A percentile compares a stretch with the other conserved stretches of the same genome.
These are phyloP conservation scores for Monosporascus sp. DNA, from an alignment of 2,329 filamentous ascomycete species.

Conservation along the genomic window DNA sequence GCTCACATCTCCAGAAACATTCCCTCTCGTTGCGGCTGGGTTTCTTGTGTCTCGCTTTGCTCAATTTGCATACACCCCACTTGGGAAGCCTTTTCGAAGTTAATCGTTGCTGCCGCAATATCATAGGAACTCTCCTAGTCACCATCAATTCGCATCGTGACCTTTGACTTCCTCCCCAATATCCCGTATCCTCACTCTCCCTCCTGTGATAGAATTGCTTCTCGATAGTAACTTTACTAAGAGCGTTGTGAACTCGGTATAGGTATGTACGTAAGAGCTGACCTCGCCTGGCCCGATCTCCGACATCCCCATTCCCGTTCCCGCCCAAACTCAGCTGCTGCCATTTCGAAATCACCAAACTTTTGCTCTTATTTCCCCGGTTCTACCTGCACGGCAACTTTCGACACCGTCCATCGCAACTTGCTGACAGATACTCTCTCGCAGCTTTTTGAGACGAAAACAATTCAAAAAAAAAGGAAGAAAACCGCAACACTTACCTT, in stretches of 20 bases:
- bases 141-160: background rate
- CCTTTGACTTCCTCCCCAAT: background rate
- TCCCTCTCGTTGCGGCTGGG: background rate
- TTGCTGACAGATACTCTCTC: conserved; percentile 14
- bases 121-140: background rate
- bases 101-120: background rate
- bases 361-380: no score
- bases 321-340: no score
- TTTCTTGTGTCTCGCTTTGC: background rate
- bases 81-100: background rate
- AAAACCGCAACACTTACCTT: conserved; percentile 22
- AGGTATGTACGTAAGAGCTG: background rate
- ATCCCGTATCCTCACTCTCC: background rate
- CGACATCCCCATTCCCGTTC: background rate
- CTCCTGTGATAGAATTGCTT: background rate
- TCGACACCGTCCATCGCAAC: background rate
- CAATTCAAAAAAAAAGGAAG: conserved; percentile 12
- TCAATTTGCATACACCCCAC: background rate
- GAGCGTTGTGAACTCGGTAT: background rate
- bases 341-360: no score
- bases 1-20: background rate
- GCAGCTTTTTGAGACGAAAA: conserved; percentile 10
- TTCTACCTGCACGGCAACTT: background rate
- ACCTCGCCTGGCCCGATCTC: background rate
- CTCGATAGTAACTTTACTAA: background rate